A percentile compares a stretch with the other conserved stretches of the same genome.
These are phyloP conservation scores for Rhodotorula babjevae DNA, from an alignment of 768 basidiomycete species.

Conservation along the genomic window DNA sequence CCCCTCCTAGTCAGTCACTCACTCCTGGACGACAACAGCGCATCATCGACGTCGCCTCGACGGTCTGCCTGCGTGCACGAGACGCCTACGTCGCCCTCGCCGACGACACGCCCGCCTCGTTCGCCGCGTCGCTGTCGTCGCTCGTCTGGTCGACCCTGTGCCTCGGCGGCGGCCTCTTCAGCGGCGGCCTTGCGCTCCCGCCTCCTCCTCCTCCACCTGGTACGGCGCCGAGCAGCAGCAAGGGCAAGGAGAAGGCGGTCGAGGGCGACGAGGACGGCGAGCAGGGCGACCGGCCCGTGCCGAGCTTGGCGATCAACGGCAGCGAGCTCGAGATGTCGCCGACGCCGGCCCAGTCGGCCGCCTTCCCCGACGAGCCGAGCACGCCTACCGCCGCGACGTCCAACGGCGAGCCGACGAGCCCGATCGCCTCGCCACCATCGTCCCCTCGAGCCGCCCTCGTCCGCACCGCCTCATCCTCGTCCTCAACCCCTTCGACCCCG, in stretches of 20 bases:
- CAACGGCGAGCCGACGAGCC: background rate
- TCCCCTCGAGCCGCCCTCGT: background rate
- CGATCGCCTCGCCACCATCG: too few relatives aligned
- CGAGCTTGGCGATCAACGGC: background rate
- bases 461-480: background rate
- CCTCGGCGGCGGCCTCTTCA: conserved; percentile 7
- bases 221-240: background rate
- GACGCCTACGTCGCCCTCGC: conserved; percentile 24
- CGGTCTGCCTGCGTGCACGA: background rate
- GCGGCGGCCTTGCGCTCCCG: conserved; percentile 14
- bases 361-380: background rate
- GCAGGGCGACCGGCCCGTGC: background rate
- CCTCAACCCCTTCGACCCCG: background rate
- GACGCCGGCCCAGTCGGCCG: too few relatives aligned
- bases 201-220: background rate
- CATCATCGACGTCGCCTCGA: conserved; percentile 25
- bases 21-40: conserved; percentile 3
- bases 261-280: background rate
- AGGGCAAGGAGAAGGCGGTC: conserved; percentile 4
- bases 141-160: conserved; percentile 34
- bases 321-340: background rate
- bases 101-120: conserved; percentile 37
- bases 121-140: conserved; percentile 34
- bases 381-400: background rate
- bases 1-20: background rate